phyloP scores from a whole-genome alignment of 257 asterid genomes.

The Scutellaria baicalensis region DNA sequence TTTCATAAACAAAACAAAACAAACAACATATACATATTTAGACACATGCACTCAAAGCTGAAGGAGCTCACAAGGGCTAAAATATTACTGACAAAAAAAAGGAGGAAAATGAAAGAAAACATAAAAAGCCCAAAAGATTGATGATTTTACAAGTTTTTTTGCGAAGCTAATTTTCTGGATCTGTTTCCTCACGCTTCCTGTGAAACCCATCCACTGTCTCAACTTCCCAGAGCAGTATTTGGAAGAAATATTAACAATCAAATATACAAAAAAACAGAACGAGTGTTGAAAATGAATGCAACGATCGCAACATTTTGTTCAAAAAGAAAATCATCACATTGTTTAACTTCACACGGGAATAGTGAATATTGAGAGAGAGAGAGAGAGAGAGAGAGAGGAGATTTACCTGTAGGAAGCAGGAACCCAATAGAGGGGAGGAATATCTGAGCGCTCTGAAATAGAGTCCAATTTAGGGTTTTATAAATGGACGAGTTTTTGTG shows the following conservation, averaged over 20 bases:
- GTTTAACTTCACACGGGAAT: neutral
- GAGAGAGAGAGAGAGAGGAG: neutral
- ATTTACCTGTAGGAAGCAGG: neutral
- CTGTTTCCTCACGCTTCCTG: neutral
- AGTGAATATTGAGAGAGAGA: neutral
- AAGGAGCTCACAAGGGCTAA: neutral
- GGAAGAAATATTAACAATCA: neutral
- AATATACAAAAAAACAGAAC: neutral
- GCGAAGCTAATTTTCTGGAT: neutral
- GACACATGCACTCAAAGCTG: neutral
- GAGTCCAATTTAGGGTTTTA: constrained; percentile 19
- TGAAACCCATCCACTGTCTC: neutral
- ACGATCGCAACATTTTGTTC: neutral
- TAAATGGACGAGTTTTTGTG: neutral
- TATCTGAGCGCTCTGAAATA: neutral
- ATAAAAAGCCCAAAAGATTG: neutral
- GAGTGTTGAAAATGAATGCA: neutral
- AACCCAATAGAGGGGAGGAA: neutral
- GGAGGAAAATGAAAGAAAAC: too few relatives aligned
- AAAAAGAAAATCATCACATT: neutral
- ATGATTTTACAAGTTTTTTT: neutral
- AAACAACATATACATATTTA: neutral
- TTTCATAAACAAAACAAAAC: too few relatives aligned
- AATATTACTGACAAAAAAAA: too few relatives aligned
- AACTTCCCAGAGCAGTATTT: neutral